Evolutionary conservation across 1,139 yeast species (phyloP).

Genomic region (Blastobotrys indianensis): DNA sequence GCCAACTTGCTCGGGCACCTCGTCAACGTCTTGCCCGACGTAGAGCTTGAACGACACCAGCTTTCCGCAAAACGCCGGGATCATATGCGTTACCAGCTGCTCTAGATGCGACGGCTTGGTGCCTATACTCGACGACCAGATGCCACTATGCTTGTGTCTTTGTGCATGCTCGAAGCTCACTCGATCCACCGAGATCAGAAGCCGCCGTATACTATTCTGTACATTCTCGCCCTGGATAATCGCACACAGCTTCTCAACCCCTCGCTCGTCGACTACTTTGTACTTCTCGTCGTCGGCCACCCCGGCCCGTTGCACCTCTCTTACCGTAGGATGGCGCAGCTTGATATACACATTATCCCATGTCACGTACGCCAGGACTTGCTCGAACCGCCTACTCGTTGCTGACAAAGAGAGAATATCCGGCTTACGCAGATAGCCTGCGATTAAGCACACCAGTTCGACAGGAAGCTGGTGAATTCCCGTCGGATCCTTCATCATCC

Average conservation of each 20-base stretch:
- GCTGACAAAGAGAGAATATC: constrained; percentile 2
- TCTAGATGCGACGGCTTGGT: constrained; percentile 7
- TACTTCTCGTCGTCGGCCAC: not conserved
- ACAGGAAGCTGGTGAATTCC: not conserved
- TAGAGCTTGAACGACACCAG: not conserved
- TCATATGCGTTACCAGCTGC: constrained; percentile 8
- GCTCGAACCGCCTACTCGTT: constrained; percentile 4
- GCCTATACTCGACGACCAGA: no score
- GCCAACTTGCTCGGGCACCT: constrained; percentile 3
- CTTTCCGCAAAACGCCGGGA: constrained; percentile 7
- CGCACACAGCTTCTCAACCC: constrained; percentile 5
- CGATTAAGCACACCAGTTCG: constrained; percentile 2
- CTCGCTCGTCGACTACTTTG: not conserved
- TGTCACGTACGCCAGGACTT: constrained; percentile 3
- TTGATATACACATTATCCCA: constrained; percentile 5
- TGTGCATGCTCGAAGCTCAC: constrained; percentile 5
- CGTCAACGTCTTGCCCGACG: no score
- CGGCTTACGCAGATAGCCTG: not conserved
- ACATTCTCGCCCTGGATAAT: constrained; percentile 7
- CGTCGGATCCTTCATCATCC: no score
- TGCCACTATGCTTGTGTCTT: no score
- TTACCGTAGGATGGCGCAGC: not conserved
- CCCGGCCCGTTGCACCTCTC: not conserved
- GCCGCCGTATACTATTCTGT: not conserved
- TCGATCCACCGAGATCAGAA: constrained; percentile 2